Conservation (phyloP, 345 rosid species). For the Aethionema arabicum region DNA sequence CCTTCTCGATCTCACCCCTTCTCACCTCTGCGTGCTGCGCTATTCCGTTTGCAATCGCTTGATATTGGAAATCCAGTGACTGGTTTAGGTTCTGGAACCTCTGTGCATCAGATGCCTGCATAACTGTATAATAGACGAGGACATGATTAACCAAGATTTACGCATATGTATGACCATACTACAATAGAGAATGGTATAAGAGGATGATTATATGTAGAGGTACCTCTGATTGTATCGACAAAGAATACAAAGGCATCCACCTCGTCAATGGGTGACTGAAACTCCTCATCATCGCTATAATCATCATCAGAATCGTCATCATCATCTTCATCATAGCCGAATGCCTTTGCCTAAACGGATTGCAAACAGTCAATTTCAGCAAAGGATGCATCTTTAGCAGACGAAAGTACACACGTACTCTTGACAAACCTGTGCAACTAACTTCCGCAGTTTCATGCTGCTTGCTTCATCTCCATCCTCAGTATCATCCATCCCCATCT, state of each 20-base stretch:
- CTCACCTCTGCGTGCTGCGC: conserved; percentile 95
- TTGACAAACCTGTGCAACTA: conserved; percentile 81
- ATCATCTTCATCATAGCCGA: conserved; percentile 58
- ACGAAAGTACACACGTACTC: conserved; percentile 13
- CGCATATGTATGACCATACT: not conserved
- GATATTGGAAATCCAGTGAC: conserved; percentile 78
- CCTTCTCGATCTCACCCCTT: conserved; percentile 89
- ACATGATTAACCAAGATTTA: conserved; percentile 1
- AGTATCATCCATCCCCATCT: conserved; percentile 90
- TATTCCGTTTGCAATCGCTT: conserved; percentile 84
- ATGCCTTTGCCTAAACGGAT: conserved; percentile 58
- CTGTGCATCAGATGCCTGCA: conserved; percentile 72
- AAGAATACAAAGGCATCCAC: conserved; percentile 95
- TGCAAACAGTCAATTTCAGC: conserved; percentile 6
- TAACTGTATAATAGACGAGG: conserved; percentile 40
- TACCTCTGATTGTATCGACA: conserved; percentile 87
- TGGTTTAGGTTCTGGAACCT: conserved; percentile 87
- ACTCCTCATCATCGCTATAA: conserved; percentile 87
- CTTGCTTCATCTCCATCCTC: conserved; percentile 98
- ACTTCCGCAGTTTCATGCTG: conserved; percentile 67
- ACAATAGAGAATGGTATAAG: not conserved
- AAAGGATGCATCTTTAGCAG: not conserved
- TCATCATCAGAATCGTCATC: conserved; percentile 83
- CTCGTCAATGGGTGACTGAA: conserved; percentile 94
- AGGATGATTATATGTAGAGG: conserved; percentile 10